These are phyloP conservation scores for Leccinum aurantiacum DNA, from an alignment of 768 basidiomycete species.

Conservation along the genomic window DNA sequence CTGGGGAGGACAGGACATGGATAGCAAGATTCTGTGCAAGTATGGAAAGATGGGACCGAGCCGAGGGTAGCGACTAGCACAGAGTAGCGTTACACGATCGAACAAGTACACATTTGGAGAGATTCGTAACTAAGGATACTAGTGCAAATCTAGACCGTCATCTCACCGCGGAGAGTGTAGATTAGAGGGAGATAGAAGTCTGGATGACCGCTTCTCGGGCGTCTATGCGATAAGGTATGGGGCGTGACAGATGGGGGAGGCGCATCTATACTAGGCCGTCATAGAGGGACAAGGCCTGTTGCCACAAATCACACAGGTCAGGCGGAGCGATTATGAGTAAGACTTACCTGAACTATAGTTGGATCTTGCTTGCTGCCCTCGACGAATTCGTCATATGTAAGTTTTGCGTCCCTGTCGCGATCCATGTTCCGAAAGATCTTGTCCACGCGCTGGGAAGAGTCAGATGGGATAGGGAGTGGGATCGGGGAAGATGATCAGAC, in stretches of 20 bases:
- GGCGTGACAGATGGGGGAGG: constrained; percentile 1
- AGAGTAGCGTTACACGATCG: constrained; percentile 28
- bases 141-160: constrained; percentile 13
- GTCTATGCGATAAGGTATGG: constrained; percentile 27
- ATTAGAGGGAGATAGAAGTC: constrained; percentile 31
- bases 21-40: constrained; percentile 71
- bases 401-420: constrained; percentile 86
- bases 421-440: constrained; percentile 99
- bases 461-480: constrained; percentile 10
- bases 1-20: constrained; percentile 83
- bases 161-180: constrained; percentile 11
- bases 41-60: constrained; percentile 60
- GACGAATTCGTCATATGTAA: constrained; percentile 96
- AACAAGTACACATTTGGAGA: constrained; percentile 26
- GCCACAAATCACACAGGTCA: constrained; percentile 17
- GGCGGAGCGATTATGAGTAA: constrained; percentile 13
- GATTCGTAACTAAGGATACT: constrained; percentile 15
- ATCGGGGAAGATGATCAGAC: constrained; percentile 37
- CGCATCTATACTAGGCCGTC: constrained; percentile 83
- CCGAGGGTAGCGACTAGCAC: constrained; percentile 24
- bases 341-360: constrained; percentile 90
- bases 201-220: constrained; percentile 19
- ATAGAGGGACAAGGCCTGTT: constrained; percentile 88
- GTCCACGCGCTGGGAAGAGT: constrained; percentile 76
- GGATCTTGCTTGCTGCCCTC: constrained; percentile 99